Evolutionary conservation across 306 rosid species (phyloP), one percentile per base, ranked within the genome.

Genomic region (Trifolium fragiferum): DNA sequence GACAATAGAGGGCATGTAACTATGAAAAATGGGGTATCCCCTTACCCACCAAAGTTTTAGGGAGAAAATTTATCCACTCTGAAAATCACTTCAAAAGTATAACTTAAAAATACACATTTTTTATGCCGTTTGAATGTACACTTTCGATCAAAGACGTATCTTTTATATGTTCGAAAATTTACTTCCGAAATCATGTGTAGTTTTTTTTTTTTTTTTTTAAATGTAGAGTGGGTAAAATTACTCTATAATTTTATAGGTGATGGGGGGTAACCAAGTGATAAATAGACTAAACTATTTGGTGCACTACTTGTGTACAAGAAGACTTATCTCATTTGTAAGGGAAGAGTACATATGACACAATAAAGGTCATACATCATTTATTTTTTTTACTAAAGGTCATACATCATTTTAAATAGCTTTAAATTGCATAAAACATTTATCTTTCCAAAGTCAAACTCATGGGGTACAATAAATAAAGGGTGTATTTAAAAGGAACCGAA

Each of bases 341-440:
- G 19, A 40, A 70, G 49, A 16, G 55, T 38, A 27, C 72, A 49
- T 35, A 35, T 7, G 16, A 6, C 30, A 76, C 5, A 35, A 3
- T 68, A 7, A 27, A 2, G 21, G 54, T 66, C 30, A 41, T 40
- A 40, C 46, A 41, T 40, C 44, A 27, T 27, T 27, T 27, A 2
- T 27, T 27, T 2, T 1, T 27, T 27, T 27, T 27, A 27, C 32
- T 25, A 27, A 27, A 35, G 38, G 8, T 37, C 40, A 37, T 14
- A 7, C 72, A 47, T 68, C 43, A 47, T 47, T 15, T 68, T 25
- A 32, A 25, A 25, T 35, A 14, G 37, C 50, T 49, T 33, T 61
- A 19, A 43, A 73, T 60, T 47, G 61, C 35, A 16, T 10, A 50
- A 47, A 47, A 66, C 25, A 74, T 25, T 30, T 32, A 7, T 47